Percentiles rank a stretch among this genome's conserved stretches.
Evolutionary conservation across 176 grass and related monocot species (phyloP).

Genomic region (Oropetium thomaeum): DNA sequence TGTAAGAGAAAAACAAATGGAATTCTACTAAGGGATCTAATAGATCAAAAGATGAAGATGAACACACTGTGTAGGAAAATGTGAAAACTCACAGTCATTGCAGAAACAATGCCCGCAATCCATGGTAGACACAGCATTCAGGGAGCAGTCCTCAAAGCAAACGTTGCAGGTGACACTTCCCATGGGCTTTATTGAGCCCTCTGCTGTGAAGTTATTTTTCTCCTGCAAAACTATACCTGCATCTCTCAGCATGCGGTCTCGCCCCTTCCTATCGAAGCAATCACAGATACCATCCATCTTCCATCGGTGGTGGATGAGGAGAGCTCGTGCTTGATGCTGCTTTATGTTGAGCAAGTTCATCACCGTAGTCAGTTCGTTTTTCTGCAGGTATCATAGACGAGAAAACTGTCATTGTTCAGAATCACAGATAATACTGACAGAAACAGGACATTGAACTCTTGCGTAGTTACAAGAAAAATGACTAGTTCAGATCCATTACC

Average conservation of each 20-base stretch:
- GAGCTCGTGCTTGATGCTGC: conserved; percentile 42
- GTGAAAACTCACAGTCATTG: conserved; percentile 51
- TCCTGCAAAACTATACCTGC: conserved; percentile 31
- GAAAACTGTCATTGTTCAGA: background rate
- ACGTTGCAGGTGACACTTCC: conserved; percentile 35
- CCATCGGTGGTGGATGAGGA: conserved; percentile 59
- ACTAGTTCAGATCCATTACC: conserved; percentile 10
- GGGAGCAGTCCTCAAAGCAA: conserved; percentile 44
- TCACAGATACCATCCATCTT: conserved; percentile 44
- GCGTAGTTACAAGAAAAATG: too few relatives aligned
- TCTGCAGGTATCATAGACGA: conserved; percentile 22
- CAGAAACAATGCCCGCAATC: conserved; percentile 64
- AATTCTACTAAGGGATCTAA: background rate
- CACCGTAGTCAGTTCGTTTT: conserved; percentile 38
- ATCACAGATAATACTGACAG: background rate
- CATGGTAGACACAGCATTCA: conserved; percentile 37
- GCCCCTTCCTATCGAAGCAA: conserved; percentile 39
- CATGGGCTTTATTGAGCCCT: background rate
- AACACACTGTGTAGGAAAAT: background rate
- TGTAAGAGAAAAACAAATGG: background rate
- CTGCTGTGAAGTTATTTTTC: background rate
- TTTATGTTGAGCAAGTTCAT: conserved; percentile 57
- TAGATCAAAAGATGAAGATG: conserved; percentile 20
- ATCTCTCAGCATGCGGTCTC: conserved; percentile 44
- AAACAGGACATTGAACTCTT: background rate